These are phyloP conservation scores for Magnolia officinalis DNA, from an alignment of 164 flowering plant genomes.

Conservation along the genomic window DNA sequence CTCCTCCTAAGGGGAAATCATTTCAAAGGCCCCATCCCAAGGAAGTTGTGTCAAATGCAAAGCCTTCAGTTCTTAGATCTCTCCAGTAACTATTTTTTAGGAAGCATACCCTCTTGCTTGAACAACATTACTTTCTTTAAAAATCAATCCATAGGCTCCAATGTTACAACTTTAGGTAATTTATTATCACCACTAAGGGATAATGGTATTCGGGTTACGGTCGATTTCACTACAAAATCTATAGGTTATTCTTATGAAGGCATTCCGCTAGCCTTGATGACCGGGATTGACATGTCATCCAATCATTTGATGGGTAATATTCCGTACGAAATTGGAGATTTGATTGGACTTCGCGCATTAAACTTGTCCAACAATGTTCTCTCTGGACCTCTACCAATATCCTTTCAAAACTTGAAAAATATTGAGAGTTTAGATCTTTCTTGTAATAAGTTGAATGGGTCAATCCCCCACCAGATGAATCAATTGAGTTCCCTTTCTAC, in stretches of 20 bases:
- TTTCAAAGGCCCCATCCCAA: constrained; percentile 9
- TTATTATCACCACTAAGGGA: neutral
- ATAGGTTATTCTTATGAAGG: neutral
- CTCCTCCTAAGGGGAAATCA: neutral
- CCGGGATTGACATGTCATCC: constrained; percentile 9
- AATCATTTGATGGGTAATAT: constrained; percentile 6
- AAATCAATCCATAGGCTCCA: neutral
- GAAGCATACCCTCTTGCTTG: constrained; percentile 7
- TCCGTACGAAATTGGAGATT: constrained; percentile 8
- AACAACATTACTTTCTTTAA: constrained; percentile 4
- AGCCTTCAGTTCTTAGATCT: constrained; percentile 4
- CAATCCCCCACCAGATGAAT: constrained; percentile 2
- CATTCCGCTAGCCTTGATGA: constrained; percentile 3
- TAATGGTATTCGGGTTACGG: neutral
- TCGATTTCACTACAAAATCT: neutral
- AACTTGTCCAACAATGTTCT: constrained; percentile 9
- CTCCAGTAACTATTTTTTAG: neutral
- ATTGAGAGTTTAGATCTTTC: constrained; percentile 15
- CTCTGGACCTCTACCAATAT: constrained; percentile 1
- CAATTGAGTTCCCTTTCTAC: constrained; percentile 1
- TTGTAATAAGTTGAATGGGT: neutral
- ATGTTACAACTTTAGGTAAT: neutral
- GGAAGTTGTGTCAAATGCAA: constrained; percentile 8
- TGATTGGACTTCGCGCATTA: neutral
- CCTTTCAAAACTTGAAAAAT: neutral